A percentile compares a stretch with the other conserved stretches of the same genome.
Conservation (phyloP, 164 flowering plant genomes). For the Macadamia integrifolia region DNA sequence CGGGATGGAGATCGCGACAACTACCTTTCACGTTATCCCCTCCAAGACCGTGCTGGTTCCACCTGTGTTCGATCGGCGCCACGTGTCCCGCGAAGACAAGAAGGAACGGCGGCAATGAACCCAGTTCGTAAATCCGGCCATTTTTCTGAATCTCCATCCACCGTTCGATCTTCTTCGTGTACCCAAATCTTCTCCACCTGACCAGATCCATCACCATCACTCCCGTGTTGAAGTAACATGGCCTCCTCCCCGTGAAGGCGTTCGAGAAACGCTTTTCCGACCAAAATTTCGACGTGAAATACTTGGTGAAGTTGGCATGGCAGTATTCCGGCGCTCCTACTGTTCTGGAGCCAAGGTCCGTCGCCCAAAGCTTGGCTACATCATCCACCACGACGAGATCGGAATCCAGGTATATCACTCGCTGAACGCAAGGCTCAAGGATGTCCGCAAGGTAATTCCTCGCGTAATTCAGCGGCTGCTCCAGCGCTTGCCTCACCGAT, state of each 20-base stretch:
- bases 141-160: slow-evolving; percentile 97
- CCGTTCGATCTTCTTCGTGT: slow-evolving; percentile 69
- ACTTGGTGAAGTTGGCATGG: slow-evolving; percentile 84
- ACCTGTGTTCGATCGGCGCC: slow-evolving; percentile 91
- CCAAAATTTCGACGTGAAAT: slow-evolving; percentile 71
- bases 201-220: slow-evolving; percentile 94
- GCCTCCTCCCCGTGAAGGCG: slow-evolving; percentile 50
- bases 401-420: slow-evolving; percentile 82
- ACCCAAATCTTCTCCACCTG: slow-evolving; percentile 75
- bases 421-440: slow-evolving; percentile 59
- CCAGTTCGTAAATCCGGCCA: slow-evolving; percentile 87
- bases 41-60: slow-evolving; percentile 97
- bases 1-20: slow-evolving; percentile 84
- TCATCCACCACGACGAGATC: slow-evolving; percentile 87
- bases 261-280: slow-evolving; percentile 32
- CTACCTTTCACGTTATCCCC: slow-evolving; percentile 92
- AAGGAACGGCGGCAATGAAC: slow-evolving; percentile 89
- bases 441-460: slow-evolving; percentile 72
- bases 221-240: slow-evolving; percentile 97
- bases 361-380: slow-evolving; percentile 65
- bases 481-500: slow-evolving; percentile 79
- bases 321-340: slow-evolving; percentile 96
- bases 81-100: slow-evolving; percentile 88
- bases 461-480: slow-evolving; percentile 88
- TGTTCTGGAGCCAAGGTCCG: slow-evolving; percentile 43